These are phyloP conservation scores for Phytophthora pini DNA, from an alignment of 352 stramenopile genomes.

Conservation along the genomic window DNA sequence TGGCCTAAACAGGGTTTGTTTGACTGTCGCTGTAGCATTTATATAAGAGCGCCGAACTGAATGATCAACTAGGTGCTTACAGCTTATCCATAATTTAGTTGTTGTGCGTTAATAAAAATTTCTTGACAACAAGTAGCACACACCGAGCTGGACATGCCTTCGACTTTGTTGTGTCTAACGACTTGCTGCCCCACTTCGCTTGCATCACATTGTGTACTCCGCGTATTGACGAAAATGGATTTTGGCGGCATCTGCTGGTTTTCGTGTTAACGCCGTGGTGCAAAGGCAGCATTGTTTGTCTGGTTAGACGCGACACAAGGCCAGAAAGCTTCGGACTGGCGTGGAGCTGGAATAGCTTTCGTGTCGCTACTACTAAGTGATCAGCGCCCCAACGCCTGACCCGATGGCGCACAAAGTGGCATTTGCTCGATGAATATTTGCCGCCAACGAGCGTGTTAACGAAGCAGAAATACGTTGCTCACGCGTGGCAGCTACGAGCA, in stretches of 20 bases:
- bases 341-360: conserved; percentile 9
- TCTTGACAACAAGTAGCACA: too few relatives aligned
- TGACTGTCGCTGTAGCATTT: conserved; percentile 34
- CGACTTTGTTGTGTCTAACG: conserved; percentile 9
- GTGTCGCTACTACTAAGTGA: conserved; percentile 11
- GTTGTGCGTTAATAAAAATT: too few relatives aligned
- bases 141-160: not conserved
- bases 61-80: conserved; percentile 7
- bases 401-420: conserved; percentile 17
- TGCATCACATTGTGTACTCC: not conserved
- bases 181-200: not conserved
- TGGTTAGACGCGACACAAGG: conserved; percentile 10
- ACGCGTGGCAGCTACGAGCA: not conserved
- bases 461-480: conserved; percentile 13
- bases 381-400: conserved; percentile 17
- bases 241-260: conserved; percentile 7
- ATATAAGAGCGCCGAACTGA: conserved; percentile 33
- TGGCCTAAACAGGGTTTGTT: conserved; percentile 49
- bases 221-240: conserved; percentile 20
- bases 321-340: conserved; percentile 17
- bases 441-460: conserved; percentile 11
- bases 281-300: conserved; percentile 10
- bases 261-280: conserved; percentile 8
- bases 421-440: conserved; percentile 20
- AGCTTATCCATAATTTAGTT: conserved; percentile 1